Evolutionary conservation across 176 grass and related monocot species (phyloP), one percentile per base, ranked within the genome.

Genomic region (Oryza coarctata): DNA sequence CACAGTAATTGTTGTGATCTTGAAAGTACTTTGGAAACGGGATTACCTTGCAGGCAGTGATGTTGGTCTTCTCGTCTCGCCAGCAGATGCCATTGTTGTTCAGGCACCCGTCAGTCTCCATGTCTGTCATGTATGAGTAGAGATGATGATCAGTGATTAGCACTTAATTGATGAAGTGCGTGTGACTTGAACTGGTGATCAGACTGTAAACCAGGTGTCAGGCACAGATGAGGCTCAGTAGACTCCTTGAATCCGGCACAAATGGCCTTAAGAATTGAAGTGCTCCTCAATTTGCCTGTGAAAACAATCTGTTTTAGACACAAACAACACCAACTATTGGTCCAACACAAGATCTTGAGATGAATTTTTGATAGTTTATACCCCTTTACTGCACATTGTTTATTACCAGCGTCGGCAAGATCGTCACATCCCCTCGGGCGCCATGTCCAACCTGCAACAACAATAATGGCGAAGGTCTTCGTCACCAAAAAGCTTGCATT

Each of bases 301-400:
- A 39, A 22, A 34, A 44, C 31, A 11, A 9, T 36, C 34, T 23
- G 18, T 35, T 83, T 86, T 39, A 73, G 73, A 50, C 0, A 68
- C 17, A 30, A 25, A 23, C 8, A 62, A 35, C 1, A 39, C 39
- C 27, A 66, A n/a, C n/a, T 49, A 9, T 73, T 12, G 69, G 27
- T 79, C 25, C 17, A 45, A 7, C 5, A 9, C 4, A 5, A n/a
- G 14, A 57, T 55, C 40, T 12, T 29, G n/a, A n/a, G n/a, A n/a
- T 57, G 7, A 43, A 80, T n/a, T 30, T 52, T 38, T 12, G 23
- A 57, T 30, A 2, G 28, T 57, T 6, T 40, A 22, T 74, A 98
- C 95, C 93, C 69, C 96, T 50, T 26, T 98, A 98, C 73, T 98
- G 96, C 11, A 98, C 86, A 58, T 98, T 84, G 82, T 98, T 98